These are phyloP conservation scores for Acacia confusa DNA, from an alignment of 306 rosid species.

Conservation along the genomic window DNA sequence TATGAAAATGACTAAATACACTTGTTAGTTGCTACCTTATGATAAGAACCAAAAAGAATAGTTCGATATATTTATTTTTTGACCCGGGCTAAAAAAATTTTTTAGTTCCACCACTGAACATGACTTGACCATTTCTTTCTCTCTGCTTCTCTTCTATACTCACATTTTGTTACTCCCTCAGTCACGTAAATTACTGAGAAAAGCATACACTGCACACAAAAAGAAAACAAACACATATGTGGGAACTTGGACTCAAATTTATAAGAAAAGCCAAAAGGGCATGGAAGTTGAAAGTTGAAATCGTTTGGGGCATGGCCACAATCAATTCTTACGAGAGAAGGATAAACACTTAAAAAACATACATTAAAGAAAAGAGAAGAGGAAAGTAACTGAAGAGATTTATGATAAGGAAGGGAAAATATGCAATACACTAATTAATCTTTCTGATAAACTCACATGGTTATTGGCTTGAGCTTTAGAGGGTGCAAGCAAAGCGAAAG, in stretches of 20 bases:
- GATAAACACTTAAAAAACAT: neutral
- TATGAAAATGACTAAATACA: too few relatives aligned
- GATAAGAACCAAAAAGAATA: too few relatives aligned
- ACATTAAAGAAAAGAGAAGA: neutral
- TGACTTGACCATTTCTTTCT: conserved; percentile 57
- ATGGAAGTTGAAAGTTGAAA: conserved; percentile 12
- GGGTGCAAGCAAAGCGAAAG: neutral
- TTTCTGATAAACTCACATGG: neutral
- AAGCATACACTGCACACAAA: neutral
- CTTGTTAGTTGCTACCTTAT: too few relatives aligned
- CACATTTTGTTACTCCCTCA: conserved; percentile 73
- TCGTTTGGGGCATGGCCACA: conserved; percentile 34
- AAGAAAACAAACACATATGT: conserved; percentile 21
- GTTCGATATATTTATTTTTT: too few relatives aligned
- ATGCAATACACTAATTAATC: neutral
- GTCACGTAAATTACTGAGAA: conserved; percentile 50
- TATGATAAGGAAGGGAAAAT: too few relatives aligned
- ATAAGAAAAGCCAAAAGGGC: conserved; percentile 11
- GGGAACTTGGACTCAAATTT: conserved; percentile 47
- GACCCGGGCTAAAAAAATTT: too few relatives aligned
- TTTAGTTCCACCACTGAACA: too few relatives aligned
- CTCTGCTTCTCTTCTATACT: conserved; percentile 37
- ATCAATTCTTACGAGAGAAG: conserved; percentile 20
- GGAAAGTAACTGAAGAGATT: neutral
- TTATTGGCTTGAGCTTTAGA: neutral